Conservation (phyloP, 2,329 filamentous ascomycete genomes). For the Polychaeton citri region DNA sequence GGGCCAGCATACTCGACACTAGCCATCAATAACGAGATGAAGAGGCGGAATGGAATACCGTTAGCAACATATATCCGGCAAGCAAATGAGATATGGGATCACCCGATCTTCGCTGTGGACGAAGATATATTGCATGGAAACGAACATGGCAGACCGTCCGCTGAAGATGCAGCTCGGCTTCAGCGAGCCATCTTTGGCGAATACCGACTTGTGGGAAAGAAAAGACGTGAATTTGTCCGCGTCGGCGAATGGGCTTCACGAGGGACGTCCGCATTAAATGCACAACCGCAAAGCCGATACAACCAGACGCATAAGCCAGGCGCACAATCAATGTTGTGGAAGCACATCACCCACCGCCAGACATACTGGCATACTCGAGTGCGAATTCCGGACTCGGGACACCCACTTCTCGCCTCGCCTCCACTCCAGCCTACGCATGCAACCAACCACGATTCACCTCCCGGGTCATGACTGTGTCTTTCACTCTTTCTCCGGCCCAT, state of each 20-base stretch:
- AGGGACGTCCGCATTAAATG: too few species aligned
- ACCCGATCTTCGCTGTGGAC: conserved; percentile 7
- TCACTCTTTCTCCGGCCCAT: conserved; percentile 3
- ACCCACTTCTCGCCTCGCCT: not conserved
- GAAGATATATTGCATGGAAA: conserved; percentile 5
- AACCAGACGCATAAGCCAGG: too few species aligned
- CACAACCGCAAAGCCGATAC: too few species aligned
- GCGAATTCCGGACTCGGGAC: not conserved
- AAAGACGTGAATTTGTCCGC: conserved; percentile 9
- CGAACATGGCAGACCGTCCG: conserved; percentile 2
- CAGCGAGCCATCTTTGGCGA: conserved; percentile 3
- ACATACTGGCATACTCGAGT: not conserved
- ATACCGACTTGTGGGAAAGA: conserved; percentile 2
- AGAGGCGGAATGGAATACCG: conserved; percentile 9
- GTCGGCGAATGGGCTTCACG: conserved; percentile 9
- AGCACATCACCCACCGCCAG: not conserved
- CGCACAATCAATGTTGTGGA: too few species aligned
- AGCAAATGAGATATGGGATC: conserved; percentile 18
- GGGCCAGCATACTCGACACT: conserved; percentile 16
- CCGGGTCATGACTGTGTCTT: not conserved
- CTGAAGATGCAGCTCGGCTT: conserved; percentile 12
- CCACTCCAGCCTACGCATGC: too few species aligned
- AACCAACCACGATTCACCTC: not conserved
- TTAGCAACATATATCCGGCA: conserved; percentile 17
- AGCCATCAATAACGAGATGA: conserved; percentile 9